Base-by-base conservation (phyloP, 495 filamentous ascomycete species). In the Podospora australis region DNA sequence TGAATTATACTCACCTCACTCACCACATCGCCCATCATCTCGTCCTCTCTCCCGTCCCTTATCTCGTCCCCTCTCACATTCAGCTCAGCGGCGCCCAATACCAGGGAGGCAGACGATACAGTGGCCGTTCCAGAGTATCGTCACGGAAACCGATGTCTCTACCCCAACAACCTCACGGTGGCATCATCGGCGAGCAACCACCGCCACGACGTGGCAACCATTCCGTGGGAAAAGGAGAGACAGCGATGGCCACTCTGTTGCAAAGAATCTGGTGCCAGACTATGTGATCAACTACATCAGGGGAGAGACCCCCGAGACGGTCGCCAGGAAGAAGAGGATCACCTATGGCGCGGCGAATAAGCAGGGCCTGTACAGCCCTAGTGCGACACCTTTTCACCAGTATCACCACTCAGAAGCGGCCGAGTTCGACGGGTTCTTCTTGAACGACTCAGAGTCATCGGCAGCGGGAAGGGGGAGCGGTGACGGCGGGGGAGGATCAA, bases 251-350 rank as follows among this genome's bases (percentile, higher is more conserved):
- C 40, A 43, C 7, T 43, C 40, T 2, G 23, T 43, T 13, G 21
- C 40, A 24, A 21, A 9, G n/a, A 43, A 23, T 49, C 47, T 73
- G 13, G 61, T 73, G 10, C 71, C 70, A 5, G 70, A 73, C 44
- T 74, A 73, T 42, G 67, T 73, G 20, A 58, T 67, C 47, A 73
- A 68, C 46, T 74, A 67, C 50, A 60, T 74, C 29, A 61, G 52
- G 14, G 22, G 38, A 5, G 69, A 72, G 52, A 69, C 69, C 13
- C 66, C 69, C 3, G 69, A 71, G 45, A 69, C 64, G 35, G 53
- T 68, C 4, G 68, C 71, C 10, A 55, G 60, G 49, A 64, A 65
- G 43, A 67, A 68, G 7, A 57, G 52, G 6, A 59, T 68, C 22
- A 63, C 58, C 23, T 44, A 68, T 34, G 55, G 56, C 7, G 45